phyloP scores from a whole-genome alignment of 139 green algal species.

The Closterium sp. region DNA sequence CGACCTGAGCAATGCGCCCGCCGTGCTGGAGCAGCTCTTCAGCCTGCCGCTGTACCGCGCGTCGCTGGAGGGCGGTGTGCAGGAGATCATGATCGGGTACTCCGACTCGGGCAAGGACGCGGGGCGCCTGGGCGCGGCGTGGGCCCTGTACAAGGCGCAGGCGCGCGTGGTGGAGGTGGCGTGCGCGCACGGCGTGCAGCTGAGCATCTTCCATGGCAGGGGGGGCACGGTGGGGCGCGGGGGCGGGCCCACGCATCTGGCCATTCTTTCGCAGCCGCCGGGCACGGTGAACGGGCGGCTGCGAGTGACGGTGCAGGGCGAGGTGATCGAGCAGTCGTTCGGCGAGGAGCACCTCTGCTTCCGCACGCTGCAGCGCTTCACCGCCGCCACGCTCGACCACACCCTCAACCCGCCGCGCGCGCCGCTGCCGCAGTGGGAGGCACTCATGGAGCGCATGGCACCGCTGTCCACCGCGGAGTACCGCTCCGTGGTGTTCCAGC shows the following conservation, averaged over 20 bases:
- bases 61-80: slow-evolving; percentile 65
- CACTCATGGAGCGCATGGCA: slow-evolving; percentile 78
- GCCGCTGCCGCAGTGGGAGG: slow-evolving; percentile 64
- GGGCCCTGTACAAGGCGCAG: slow-evolving; percentile 80
- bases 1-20: slow-evolving; percentile 73
- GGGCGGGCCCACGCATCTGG: slow-evolving; percentile 89
- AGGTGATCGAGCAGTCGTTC: slow-evolving; percentile 94
- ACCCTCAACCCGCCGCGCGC: slow-evolving; percentile 64
- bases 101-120: slow-evolving; percentile 96
- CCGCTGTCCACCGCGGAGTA: slow-evolving; percentile 67
- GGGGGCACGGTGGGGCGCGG: slow-evolving; percentile 92
- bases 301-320: slow-evolving; percentile 85
- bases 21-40: slow-evolving; percentile 55
- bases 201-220: slow-evolving; percentile 96
- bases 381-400: slow-evolving; percentile 65
- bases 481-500: slow-evolving; percentile 70
- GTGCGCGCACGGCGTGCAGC: slow-evolving; percentile 53
- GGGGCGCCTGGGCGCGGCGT: slow-evolving; percentile 84
- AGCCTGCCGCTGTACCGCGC: slow-evolving; percentile 60
- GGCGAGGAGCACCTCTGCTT: slow-evolving; percentile 79
- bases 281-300: slow-evolving; percentile 77
- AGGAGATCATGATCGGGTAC: slow-evolving; percentile 97
- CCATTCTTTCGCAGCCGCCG: slow-evolving; percentile 90
- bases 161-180: slow-evolving; percentile 44
- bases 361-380: slow-evolving; percentile 66